A percentile compares a stretch with the other conserved stretches of the same genome.
phyloP scores from a whole-genome alignment of 2,329 filamentous ascomycete species.

The Arthrobotrys pseudoclavata region DNA sequence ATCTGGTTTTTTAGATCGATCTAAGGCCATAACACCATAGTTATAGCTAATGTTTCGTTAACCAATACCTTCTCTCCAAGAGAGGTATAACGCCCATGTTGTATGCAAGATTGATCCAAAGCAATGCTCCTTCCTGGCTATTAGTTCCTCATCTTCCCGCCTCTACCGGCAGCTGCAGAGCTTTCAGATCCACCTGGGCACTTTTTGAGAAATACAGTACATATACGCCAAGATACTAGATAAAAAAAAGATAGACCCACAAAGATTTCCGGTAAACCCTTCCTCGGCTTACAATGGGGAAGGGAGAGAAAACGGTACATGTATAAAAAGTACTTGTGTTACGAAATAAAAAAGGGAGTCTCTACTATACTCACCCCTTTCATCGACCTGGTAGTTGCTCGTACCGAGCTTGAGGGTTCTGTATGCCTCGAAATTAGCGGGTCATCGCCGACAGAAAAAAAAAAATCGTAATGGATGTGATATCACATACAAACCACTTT shows the following conservation, averaged over 20 bases:
- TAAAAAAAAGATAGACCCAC: background rate
- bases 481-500: slow-evolving; percentile 66
- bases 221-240: slow-evolving; percentile 7
- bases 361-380: background rate
- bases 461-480: slow-evolving; percentile 63
- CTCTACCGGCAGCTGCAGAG: background rate
- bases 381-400: slow-evolving; percentile 44
- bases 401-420: slow-evolving; percentile 47
- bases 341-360: background rate
- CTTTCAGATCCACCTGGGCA: background rate
- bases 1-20: slow-evolving; percentile 17
- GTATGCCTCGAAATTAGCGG: slow-evolving; percentile 4
- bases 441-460: background rate
- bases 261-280: background rate
- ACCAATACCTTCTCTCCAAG: background rate
- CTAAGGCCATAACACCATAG: slow-evolving; percentile 6
- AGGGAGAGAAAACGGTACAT: background rate
- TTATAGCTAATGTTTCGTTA: background rate
- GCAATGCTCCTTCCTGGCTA: background rate
- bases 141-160: background rate
- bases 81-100: slow-evolving; percentile 1
- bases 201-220: background rate
- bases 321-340: background rate
- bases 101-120: slow-evolving; percentile 7
- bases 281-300: background rate